Percentiles rank a stretch among this genome's conserved stretches.
phyloP scores from a whole-genome alignment of 202 grass and related monocot genomes.

The Cymbopogon flexuosus region DNA sequence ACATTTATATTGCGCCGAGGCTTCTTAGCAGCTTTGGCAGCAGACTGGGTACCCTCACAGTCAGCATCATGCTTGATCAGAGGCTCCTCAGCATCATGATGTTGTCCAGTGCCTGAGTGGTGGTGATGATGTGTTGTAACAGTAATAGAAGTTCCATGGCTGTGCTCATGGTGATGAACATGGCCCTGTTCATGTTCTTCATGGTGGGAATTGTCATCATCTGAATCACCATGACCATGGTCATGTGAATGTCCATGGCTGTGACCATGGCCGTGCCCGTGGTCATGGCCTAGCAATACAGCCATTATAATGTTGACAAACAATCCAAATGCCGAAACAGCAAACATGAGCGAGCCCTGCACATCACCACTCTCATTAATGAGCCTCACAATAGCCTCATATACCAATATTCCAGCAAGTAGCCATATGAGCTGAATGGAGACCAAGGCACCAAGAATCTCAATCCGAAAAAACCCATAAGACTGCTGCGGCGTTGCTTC shows the following conservation, averaged over 20 bases:
- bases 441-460: slow-evolving; percentile 4
- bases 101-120: no score
- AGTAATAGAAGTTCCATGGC: slow-evolving; percentile 35
- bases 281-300: slow-evolving; percentile 67
- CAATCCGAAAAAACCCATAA: slow-evolving; percentile 84
- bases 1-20: slow-evolving; percentile 50
- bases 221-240: slow-evolving; percentile 40
- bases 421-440: slow-evolving; percentile 98
- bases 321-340: slow-evolving; percentile 86
- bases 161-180: slow-evolving; percentile 28
- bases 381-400: slow-evolving; percentile 81
- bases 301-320: slow-evolving; percentile 95
- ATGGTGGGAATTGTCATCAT: slow-evolving; percentile 39
- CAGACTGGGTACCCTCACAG: slow-evolving; percentile 31
- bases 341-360: slow-evolving; percentile 91
- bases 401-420: slow-evolving; percentile 61
- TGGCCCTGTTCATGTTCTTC: slow-evolving; percentile 39
- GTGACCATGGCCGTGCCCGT: slow-evolving; percentile 46
- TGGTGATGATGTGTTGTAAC: slow-evolving; percentile 41
- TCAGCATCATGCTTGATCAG: slow-evolving; percentile 49
- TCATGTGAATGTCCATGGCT: slow-evolving; percentile 47
- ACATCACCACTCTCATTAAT: slow-evolving; percentile 65
- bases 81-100: slow-evolving; percentile 48
- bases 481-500: slow-evolving; percentile 81
- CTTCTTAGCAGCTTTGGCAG: slow-evolving; percentile 39